Evolutionary conservation across 495 filamentous ascomycete genomes (phyloP), one percentile per base, ranked within the genome.

Genomic region (Acidiella bohemica): DNA sequence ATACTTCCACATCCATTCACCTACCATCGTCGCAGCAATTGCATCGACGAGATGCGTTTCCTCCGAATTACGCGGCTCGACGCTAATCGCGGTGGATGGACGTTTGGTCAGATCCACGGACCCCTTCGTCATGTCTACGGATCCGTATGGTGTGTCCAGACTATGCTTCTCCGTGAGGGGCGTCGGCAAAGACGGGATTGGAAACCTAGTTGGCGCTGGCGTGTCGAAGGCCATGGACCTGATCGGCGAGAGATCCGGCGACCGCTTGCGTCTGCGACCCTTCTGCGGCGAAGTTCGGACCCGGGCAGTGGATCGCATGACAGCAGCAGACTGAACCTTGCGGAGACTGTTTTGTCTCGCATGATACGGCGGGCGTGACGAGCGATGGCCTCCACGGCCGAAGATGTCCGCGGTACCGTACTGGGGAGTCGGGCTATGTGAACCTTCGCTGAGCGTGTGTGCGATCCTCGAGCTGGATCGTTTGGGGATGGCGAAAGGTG

Each of bases 1-100:
- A 55, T 96, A 96, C 55, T 97, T 97, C 72, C 80, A 96, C 90
- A 97, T 96, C 90, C 90, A 97, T 54, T 96, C 90, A 23, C 90
- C 90, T 32, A 96, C 84, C 90, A 96, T 97, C 4, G 90, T 94
- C 51, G 93, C 84, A 3, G 90, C 86, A 60, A 97, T 96, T 11
- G 90, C 84, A 63, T 96, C 88, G n/a, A 96, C 86, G 20, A 96
- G 90, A 42, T 38, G 18, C 4, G 30, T 35, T 43, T 51, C 47
- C 16, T 41, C 25, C 12, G 36, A 33, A 4, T 23, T 10, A 10
- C 32, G 31, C 8, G 19, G 14, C 3, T 22, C 23, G 8, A 24
- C 6, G 14, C 16, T 41, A 2, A 37, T 19, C 5, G 24, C 43
- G 13, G 42, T 34, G 31, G 7, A 21, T 4, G 43, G 17, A 5